Percentiles rank a stretch among this genome's conserved stretches.
These are phyloP conservation scores for Eucalyptus brandiana DNA, from an alignment of 345 rosid species.

Conservation along the genomic window DNA sequence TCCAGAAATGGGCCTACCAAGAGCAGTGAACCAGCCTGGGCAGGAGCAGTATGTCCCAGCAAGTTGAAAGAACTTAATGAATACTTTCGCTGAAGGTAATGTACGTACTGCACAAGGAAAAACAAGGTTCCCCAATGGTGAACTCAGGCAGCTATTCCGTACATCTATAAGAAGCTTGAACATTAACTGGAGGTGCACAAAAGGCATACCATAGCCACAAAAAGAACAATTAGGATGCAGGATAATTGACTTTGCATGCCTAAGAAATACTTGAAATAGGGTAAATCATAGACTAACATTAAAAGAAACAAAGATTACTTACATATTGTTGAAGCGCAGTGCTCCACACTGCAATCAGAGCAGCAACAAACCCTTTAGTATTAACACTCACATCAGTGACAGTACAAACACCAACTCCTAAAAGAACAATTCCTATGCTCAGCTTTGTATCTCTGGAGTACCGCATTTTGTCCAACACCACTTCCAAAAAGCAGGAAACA, in stretches of 20 bases:
- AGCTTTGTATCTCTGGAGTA: slow-evolving; percentile 95
- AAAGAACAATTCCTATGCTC: slow-evolving; percentile 75
- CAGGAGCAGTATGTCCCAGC: slow-evolving; percentile 98
- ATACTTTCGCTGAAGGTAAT: slow-evolving; percentile 79
- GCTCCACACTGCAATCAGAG: slow-evolving; percentile 92
- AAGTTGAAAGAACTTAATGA: slow-evolving; percentile 84
- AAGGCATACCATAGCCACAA: background rate
- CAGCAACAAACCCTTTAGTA: slow-evolving; percentile 77
- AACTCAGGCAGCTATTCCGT: background rate
- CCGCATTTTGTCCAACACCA: slow-evolving; percentile 77
- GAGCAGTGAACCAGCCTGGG: slow-evolving; percentile 83
- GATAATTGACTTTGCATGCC: background rate
- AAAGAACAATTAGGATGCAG: background rate
- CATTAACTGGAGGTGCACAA: background rate
- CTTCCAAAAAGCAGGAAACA: slow-evolving; percentile 91
- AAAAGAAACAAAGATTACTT: slow-evolving; percentile 1
- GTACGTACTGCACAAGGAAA: slow-evolving; percentile 72
- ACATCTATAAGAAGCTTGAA: background rate
- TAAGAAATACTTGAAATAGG: background rate
- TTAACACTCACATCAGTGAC: slow-evolving; percentile 94
- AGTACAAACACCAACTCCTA: slow-evolving; percentile 96
- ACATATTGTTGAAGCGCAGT: slow-evolving; percentile 95
- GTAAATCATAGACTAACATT: background rate
- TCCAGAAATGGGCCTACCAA: slow-evolving; percentile 84
- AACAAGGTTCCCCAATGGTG: background rate